Evolutionary conservation across 257 asterid genomes (phyloP).

Genomic region (Cruciata laevipes): DNA sequence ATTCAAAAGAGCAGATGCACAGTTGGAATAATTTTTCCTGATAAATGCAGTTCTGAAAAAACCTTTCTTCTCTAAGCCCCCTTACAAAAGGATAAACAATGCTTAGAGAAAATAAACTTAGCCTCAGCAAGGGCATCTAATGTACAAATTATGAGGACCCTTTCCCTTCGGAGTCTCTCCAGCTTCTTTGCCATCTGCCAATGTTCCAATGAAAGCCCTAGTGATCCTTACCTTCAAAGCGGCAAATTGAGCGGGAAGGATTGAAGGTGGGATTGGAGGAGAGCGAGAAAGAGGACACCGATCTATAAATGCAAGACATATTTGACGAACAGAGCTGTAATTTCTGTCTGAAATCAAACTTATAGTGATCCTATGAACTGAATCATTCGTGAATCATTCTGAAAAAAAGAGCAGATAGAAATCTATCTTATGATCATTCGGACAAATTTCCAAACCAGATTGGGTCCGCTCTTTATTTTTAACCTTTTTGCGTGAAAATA

Average conservation of each 20-base stretch:
- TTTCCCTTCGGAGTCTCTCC: too few species aligned
- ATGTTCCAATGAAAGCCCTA: too few species aligned
- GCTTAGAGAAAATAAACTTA: too few species aligned
- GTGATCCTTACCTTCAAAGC: slow-evolving; percentile 26
- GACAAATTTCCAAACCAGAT: neutral
- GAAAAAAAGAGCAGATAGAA: neutral
- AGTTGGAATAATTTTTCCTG: too few species aligned
- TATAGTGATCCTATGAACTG: neutral
- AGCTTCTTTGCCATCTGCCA: too few species aligned
- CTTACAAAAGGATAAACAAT: too few species aligned
- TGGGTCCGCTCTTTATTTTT: neutral
- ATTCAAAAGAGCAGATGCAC: too few species aligned
- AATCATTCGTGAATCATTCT: neutral
- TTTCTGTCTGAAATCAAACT: neutral
- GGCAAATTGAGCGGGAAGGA: slow-evolving; percentile 11
- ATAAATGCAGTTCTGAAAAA: too few species aligned
- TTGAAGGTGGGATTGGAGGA: slow-evolving; percentile 19
- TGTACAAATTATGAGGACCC: too few species aligned
- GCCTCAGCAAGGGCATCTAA: too few species aligned
- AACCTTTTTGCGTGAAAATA: too few species aligned
- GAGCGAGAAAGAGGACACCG: slow-evolving; percentile 17
- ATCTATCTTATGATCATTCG: slow-evolving; percentile 9
- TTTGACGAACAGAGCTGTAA: neutral
- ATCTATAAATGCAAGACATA: slow-evolving; percentile 23
- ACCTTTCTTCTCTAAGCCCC: too few species aligned